phyloP scores from a whole-genome alignment of 345 rosid genomes.

The Litchi chinensis region DNA sequence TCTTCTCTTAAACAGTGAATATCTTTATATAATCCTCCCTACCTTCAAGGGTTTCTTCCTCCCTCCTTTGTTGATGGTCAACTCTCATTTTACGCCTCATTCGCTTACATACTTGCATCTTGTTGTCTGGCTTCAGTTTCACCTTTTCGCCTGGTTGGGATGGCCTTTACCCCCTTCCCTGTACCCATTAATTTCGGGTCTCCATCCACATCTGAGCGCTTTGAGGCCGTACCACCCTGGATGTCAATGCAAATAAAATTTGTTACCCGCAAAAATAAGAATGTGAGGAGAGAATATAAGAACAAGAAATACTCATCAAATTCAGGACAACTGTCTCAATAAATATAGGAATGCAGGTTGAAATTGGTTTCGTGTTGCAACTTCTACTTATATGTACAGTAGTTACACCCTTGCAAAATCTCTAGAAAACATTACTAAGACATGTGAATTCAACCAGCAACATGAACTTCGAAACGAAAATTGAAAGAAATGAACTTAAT shows the following conservation, averaged over 20 bases:
- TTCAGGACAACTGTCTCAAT: neutral
- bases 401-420: neutral
- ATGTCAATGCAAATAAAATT: slow-evolving; percentile 11
- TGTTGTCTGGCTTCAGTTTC: too few species aligned
- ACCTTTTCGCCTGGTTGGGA: slow-evolving; percentile 33
- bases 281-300: neutral
- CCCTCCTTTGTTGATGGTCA: too few species aligned
- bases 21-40: too few species aligned
- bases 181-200: slow-evolving; percentile 70
- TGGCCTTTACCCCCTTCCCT: slow-evolving; percentile 89
- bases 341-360: neutral
- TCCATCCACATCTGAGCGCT: slow-evolving; percentile 53
- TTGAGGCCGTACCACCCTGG: slow-evolving; percentile 58
- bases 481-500: neutral
- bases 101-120: too few species aligned
- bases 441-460: neutral
- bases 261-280: neutral
- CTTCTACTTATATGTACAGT: neutral
- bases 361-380: neutral
- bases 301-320: neutral
- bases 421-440: neutral
- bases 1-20: too few species aligned
- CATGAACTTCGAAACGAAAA: neutral
- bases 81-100: too few species aligned
- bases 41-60: too few species aligned